phyloP scores from a whole-genome alignment of 2,329 filamentous ascomycete species.

The Colletotrichum cereale region DNA sequence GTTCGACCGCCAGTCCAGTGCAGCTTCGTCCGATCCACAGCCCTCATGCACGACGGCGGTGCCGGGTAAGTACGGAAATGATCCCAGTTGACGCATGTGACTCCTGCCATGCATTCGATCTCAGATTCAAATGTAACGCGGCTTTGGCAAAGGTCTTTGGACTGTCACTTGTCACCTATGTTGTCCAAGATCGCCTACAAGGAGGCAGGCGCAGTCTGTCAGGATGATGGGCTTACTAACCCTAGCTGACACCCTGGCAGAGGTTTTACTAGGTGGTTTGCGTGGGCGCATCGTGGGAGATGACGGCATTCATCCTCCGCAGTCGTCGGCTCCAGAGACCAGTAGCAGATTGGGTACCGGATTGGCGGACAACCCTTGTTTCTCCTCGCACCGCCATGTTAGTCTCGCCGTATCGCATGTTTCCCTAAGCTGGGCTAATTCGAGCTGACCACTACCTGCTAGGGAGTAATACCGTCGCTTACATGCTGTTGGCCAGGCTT shows the following conservation, averaged over 20 bases:
- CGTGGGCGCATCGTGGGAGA: slow-evolving; percentile 56
- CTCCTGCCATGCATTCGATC: slow-evolving; percentile 49
- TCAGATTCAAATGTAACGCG: slow-evolving; percentile 50
- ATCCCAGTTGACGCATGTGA: slow-evolving; percentile 50
- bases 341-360: slow-evolving; percentile 51
- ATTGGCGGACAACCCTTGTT: slow-evolving; percentile 53
- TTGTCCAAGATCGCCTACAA: slow-evolving; percentile 48
- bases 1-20: slow-evolving; percentile 18
- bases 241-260: slow-evolving; percentile 26
- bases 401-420: slow-evolving; percentile 12
- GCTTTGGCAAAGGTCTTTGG: slow-evolving; percentile 50
- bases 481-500: slow-evolving; percentile 58
- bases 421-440: background rate
- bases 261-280: slow-evolving; percentile 55
- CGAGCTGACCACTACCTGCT: background rate
- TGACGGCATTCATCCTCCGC: slow-evolving; percentile 53
- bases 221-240: too few relatives aligned
- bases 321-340: slow-evolving; percentile 51
- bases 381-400: slow-evolving; percentile 57
- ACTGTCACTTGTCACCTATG: slow-evolving; percentile 45
- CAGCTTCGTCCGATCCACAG: slow-evolving; percentile 9
- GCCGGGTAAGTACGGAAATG: slow-evolving; percentile 49
- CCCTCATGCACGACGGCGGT: slow-evolving; percentile 48
- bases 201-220: slow-evolving; percentile 43
- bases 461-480: slow-evolving; percentile 60